These are phyloP conservation scores for Saccharomyces hybrid DNA, from an alignment of 1,139 yeast species.

Conservation along the genomic window DNA sequence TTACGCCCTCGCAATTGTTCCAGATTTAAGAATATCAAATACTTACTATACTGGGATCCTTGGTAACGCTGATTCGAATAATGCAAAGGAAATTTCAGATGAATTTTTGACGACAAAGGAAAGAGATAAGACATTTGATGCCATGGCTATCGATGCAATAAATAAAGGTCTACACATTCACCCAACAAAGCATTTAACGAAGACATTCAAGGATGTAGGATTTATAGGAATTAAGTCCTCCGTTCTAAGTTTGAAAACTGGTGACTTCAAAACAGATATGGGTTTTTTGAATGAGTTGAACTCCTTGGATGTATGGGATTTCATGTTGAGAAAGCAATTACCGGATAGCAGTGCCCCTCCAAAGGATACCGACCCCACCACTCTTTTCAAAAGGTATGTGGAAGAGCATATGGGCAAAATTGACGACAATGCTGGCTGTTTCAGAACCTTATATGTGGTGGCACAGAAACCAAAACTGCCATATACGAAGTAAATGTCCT, in stretches of 20 bases:
- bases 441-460: conserved; percentile 20
- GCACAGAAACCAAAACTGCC: conserved; percentile 25
- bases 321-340: conserved; percentile 14
- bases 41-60: conserved; percentile 10
- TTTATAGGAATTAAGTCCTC: conserved; percentile 26
- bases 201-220: conserved; percentile 24
- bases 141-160: conserved; percentile 24
- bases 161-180: conserved; percentile 24
- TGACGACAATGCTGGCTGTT: conserved; percentile 26
- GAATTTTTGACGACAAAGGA: conserved; percentile 20
- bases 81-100: neutral
- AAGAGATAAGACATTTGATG: conserved; percentile 21
- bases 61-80: conserved; percentile 2
- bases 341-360: conserved; percentile 15
- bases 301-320: conserved; percentile 20
- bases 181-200: conserved; percentile 26
- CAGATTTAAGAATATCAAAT: conserved; percentile 23
- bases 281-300: conserved; percentile 27
- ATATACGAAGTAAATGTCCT: neutral
- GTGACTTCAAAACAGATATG: conserved; percentile 27
- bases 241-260: conserved; percentile 23
- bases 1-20: conserved; percentile 19
- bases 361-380: conserved; percentile 16
- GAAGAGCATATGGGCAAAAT: conserved; percentile 26
- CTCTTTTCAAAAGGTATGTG: conserved; percentile 20